Evolutionary conservation across 441 rosid species (phyloP), one percentile per base, ranked within the genome.

Genomic region (Gossypium schwendimanii): DNA sequence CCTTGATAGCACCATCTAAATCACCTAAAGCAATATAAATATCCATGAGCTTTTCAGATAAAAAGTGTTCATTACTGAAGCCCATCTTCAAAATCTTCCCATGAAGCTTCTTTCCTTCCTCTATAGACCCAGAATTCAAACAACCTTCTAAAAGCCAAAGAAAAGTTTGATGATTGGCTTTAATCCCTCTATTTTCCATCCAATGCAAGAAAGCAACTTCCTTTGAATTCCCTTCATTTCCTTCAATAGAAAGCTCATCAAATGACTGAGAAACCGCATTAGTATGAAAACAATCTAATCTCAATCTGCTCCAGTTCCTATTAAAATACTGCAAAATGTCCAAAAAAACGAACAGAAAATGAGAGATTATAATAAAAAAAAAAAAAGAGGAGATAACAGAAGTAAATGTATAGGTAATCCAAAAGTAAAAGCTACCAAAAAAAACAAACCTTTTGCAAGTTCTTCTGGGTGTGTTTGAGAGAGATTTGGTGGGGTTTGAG

Each of bases 11-110:
- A 77, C 78, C 63, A 31, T 81, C 79, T 11, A 85, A 65, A 26
- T 89, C 89, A 68, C 84, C 84, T 54, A 60, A 70, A 17, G 80
- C 71, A 47, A 84, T 10, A 72, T 86, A 84, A 10, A 84, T 55
- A 71, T 85, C 89, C 36, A 87, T 69, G 73, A 90, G 79, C 82
- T 75, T 88, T 54, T 86, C 85, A 24, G 80, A 81, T 50, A 86
- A 53, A 26, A 66, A 60, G 18, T 33, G 75, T 63, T 87, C 80
- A 64, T 71, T 65, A 76, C 74, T 82, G 61, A 87, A 86, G 71
- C 91, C 92, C 79, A 78, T 52, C 82, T 81, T 90, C 72, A 88
- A 53, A 79, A 87, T 85, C 86, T 80, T 84, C 4, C 81, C 84
- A 17, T 89, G 91, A 77, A 90, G 76, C 87, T 80, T 87, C 69